phyloP scores from a whole-genome alignment of 1,284 basidiomycete species.

The Ustilago bromivora region DNA sequence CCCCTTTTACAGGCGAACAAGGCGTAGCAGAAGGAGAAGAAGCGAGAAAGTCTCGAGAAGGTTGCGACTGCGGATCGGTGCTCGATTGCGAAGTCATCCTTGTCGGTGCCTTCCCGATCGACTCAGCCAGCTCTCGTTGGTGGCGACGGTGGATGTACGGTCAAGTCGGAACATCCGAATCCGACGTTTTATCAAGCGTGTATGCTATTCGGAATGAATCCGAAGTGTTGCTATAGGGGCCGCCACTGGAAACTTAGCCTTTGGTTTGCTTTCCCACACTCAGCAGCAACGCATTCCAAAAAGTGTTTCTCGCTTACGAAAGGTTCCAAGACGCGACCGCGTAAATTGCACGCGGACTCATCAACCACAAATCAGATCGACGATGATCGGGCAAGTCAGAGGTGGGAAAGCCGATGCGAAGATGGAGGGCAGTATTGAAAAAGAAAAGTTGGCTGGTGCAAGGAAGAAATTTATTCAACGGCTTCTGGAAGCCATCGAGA shows the following conservation, averaged over 20 bases:
- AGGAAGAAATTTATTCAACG: constrained; percentile 30
- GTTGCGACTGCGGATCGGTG: constrained; percentile 31
- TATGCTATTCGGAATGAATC: neutral
- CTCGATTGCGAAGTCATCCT: constrained; percentile 47
- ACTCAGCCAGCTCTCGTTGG: neutral
- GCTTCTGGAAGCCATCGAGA: neutral
- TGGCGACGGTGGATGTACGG: neutral
- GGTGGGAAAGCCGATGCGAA: neutral
- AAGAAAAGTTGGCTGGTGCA: neutral
- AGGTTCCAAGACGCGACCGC: constrained; percentile 14
- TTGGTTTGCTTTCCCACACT: neutral
- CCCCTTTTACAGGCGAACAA: constrained; percentile 22
- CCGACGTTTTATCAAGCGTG: too few relatives aligned
- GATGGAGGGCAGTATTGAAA: neutral
- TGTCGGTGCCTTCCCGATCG: neutral
- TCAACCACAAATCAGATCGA: neutral
- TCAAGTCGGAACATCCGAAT: neutral
- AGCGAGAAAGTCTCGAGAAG: constrained; percentile 46
- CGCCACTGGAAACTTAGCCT: constrained; percentile 1
- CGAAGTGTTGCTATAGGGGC: neutral
- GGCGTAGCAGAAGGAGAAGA: constrained; percentile 48
- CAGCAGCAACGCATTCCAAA: neutral
- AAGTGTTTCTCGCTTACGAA: constrained; percentile 11
- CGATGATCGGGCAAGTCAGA: neutral
- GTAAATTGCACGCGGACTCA: constrained; percentile 17